Conservation (phyloP, 495 filamentous ascomycete genomes). For the Hypoxylon rickii region DNA sequence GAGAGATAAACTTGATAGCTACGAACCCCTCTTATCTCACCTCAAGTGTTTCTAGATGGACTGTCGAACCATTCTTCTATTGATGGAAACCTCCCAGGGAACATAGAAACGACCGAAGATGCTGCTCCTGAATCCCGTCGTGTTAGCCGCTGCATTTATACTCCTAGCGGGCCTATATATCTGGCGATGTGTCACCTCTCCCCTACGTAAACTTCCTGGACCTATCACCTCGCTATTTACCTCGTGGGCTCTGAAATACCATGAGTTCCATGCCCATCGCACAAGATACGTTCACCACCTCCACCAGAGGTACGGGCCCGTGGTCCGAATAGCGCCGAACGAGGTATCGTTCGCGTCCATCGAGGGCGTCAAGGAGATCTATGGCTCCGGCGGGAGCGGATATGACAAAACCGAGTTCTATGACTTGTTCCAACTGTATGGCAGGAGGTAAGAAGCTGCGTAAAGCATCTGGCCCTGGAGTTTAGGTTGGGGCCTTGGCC, state of each 20-base stretch:
- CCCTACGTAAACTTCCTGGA: constrained; percentile 55
- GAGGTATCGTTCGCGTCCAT: constrained; percentile 65
- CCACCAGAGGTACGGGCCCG: constrained; percentile 60
- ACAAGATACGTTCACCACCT: constrained; percentile 59
- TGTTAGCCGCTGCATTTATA: constrained; percentile 26
- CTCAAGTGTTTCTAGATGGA: neutral
- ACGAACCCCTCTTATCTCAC: no score
- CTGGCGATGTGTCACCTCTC: constrained; percentile 40
- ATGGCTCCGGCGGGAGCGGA: constrained; percentile 65
- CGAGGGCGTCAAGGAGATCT: constrained; percentile 67
- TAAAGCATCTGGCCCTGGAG: neutral
- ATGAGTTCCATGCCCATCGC: constrained; percentile 59
- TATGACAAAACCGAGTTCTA: constrained; percentile 74
- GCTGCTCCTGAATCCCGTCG: constrained; percentile 31
- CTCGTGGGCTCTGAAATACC: constrained; percentile 57
- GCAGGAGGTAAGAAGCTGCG: constrained; percentile 47
- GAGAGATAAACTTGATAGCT: no score
- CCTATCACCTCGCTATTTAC: constrained; percentile 59
- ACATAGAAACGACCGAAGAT: constrained; percentile 18
- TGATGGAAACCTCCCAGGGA: neutral
- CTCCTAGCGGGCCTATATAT: constrained; percentile 25
- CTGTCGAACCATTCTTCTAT: neutral
- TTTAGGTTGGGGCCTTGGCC: neutral
- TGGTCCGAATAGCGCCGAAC: constrained; percentile 61
- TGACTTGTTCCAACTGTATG: constrained; percentile 63